Base-by-base conservation (phyloP, 257 asterid genomes). In the Knoxia roxburghii region DNA sequence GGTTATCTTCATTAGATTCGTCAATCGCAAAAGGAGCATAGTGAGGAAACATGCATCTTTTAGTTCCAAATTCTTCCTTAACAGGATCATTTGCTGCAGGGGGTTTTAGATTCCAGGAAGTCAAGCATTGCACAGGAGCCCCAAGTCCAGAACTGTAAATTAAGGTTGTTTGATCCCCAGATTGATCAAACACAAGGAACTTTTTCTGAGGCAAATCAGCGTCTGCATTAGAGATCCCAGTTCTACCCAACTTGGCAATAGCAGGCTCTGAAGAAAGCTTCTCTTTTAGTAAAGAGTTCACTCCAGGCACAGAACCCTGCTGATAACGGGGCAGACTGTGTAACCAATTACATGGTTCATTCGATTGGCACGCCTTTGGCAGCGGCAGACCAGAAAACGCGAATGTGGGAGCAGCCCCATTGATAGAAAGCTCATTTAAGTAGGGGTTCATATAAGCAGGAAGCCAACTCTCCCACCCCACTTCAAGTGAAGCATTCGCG, bases 101-200 rank as follows among this genome's bases (percentile, higher is more conserved):
- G 21, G 74, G 80, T 40, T 73, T 75, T 48, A 84, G 79, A 61
- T 30, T 65, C 79, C 74, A 67, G 75, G 70, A 64, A 49, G 78
- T 69, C 68, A 68, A 77, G 58, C 45, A 76, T 4, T 68, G 81
- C 33, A 74, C 59, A 15, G 85, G 84, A 40, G 77, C 12, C 32
- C 75, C 82, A 39, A 68, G 56, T 58, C 78, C 82, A 17, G 95
- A 83, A 75, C 74, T 86, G 55, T 78, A 89, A 7, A 92, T 58
- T 65, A 87, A 50, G 37, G 91, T 86, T 40, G 90, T 93, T 66
- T 80, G 87, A 54, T 84, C 90, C 60, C 87, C 90, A 23, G 96
- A 88, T 50, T 84, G 95, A 78, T 93, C 99, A 68, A 93, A 90
- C 15, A 90, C 94, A 5, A 93, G 87, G 72, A 88, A 93, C 68